phyloP scores from a whole-genome alignment of 2,329 filamentous ascomycete species.

The Claviceps maximensis region DNA sequence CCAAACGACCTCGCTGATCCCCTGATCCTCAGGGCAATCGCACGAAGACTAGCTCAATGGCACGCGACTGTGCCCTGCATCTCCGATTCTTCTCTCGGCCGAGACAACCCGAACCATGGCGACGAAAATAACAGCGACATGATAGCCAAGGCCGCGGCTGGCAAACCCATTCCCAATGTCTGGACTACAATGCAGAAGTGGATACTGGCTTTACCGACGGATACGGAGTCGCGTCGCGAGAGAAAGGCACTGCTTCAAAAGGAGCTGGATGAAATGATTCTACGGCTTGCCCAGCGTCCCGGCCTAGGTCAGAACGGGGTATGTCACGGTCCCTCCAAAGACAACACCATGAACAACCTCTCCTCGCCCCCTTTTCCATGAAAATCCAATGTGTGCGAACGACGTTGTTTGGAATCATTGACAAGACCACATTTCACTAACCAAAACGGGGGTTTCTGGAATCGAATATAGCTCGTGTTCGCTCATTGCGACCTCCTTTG shows the following conservation, averaged over 20 bases:
- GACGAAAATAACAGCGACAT: conserved; percentile 23
- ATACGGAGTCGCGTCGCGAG: conserved; percentile 53
- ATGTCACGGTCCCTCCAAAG: conserved; percentile 21
- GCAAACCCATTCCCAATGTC: conserved; percentile 67
- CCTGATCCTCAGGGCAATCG: conserved; percentile 69
- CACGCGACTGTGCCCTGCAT: conserved; percentile 61
- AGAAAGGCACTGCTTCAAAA: conserved; percentile 56
- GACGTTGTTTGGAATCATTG: neutral
- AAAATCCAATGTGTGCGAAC: too few relatives aligned
- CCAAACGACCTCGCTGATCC: conserved; percentile 68
- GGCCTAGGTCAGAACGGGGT: conserved; percentile 66
- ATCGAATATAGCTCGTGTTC: conserved; percentile 57
- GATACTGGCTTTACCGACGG: conserved; percentile 71
- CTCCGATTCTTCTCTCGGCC: conserved; percentile 16
- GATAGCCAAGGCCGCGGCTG: conserved; percentile 42
- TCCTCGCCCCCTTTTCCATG: too few relatives aligned
- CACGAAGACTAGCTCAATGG: conserved; percentile 79
- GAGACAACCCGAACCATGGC: conserved; percentile 25
- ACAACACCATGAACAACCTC: neutral
- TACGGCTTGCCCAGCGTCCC: conserved; percentile 59
- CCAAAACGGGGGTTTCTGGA: neutral
- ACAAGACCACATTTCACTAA: conserved; percentile 6
- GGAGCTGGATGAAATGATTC: conserved; percentile 59
- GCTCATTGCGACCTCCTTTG: conserved; percentile 92
- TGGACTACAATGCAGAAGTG: conserved; percentile 97